Base-by-base conservation (phyloP, 1,284 basidiomycete species). In the Apiotrichum siamense region DNA sequence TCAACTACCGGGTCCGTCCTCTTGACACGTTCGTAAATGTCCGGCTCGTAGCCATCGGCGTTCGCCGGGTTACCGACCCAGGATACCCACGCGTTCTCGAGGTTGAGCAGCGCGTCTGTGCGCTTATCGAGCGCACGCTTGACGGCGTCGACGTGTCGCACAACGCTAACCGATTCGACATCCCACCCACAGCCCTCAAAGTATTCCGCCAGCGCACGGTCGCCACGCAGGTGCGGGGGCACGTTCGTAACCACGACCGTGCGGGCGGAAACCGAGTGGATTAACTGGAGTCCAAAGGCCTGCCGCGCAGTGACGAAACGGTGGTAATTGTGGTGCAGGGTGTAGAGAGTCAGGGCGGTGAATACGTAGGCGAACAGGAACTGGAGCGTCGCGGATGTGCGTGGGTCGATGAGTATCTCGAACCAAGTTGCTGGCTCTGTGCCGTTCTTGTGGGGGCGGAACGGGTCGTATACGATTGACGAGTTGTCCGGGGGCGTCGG, bases 291-390 rank as follows among this genome's bases (percentile, higher is more conserved):
- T 0, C 88, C 88, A 74, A 92, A 97, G 9, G 94, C 80, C 67
- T 98, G 94, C 2, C 94, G 83, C 3, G 88, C 83, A n/a, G 85
- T 85, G 49, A 97, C 82, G 75, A 94, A 98, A 20, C 85, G 83
- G 41, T 83, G 80, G 69, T 93, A 97, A 69, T 93, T 94, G 60
- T 83, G 82, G 77, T 90, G 85, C 47, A 96, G 83, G 74, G 88
- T 88, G 52, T 83, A 83, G 55, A 97, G 81, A 0, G 89, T 82
- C 46, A 97, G 81, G 42, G 84, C 66, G 2, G 92, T 92, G 78
- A 97, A 94, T 44, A 93, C 76, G 74, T 94, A 97, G 3, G 92
- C 91, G 77, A 96, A 94, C 51, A 90, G 68, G 47, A 98, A 82
- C 69, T 98, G 93, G 15, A 90, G 79, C 1, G 85, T 83, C 39